Percentiles rank a stretch among this genome's conserved stretches.
These are phyloP conservation scores for Candida saitoana DNA, from an alignment of 805 yeast genomes.

Conservation along the genomic window DNA sequence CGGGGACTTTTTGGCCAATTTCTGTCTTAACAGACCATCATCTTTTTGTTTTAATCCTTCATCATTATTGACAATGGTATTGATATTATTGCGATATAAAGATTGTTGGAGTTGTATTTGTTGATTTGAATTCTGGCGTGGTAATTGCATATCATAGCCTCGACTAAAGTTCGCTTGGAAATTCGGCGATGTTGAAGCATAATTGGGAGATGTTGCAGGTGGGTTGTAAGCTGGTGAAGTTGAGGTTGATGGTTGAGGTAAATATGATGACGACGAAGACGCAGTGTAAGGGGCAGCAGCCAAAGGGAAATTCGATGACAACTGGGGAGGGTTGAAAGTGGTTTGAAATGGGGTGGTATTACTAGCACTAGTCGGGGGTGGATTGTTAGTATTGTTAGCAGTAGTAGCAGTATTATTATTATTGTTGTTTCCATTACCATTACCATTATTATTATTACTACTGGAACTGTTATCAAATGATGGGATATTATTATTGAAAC, in stretches of 20 bases:
- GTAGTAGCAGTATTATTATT: slow-evolving; percentile 2
- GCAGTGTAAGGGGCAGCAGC: too few relatives aligned
- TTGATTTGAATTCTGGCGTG: neutral
- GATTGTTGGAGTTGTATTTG: neutral
- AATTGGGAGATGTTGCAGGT: slow-evolving; percentile 10
- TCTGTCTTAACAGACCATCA: neutral
- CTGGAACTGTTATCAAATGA: neutral
- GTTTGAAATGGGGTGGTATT: neutral
- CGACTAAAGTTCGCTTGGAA: neutral
- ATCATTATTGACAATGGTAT: neutral
- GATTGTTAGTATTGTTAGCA: neutral
- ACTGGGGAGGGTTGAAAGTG: neutral
- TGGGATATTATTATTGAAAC: neutral
- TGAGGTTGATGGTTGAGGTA: slow-evolving; percentile 4
- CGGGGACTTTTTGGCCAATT: neutral
- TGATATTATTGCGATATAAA: slow-evolving; percentile 1
- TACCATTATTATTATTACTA: neutral
- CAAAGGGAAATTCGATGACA: neutral
- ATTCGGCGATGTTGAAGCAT: neutral
- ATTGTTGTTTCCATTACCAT: slow-evolving; percentile 6
- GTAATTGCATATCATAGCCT: neutral
- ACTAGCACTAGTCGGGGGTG: neutral
- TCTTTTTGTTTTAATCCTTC: neutral
- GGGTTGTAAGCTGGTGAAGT: slow-evolving; percentile 11
- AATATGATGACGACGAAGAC: neutral